Percentiles rank a stretch among this genome's conserved stretches.
Conservation (phyloP, 768 basidiomycete species). For the Boletus edulis region DNA sequence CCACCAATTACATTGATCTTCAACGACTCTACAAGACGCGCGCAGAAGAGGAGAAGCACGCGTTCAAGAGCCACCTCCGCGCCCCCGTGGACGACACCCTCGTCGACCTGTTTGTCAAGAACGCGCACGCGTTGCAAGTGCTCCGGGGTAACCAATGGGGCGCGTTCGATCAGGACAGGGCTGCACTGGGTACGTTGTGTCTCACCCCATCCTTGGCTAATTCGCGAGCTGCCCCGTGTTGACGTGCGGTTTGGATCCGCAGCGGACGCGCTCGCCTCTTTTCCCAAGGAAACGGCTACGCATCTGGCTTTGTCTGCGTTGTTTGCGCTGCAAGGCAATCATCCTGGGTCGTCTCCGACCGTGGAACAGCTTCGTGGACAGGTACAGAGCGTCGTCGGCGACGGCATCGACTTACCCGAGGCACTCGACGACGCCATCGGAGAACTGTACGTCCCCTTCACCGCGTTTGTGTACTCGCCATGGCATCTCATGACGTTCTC, state of each 20-base stretch:
- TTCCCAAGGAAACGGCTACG: constrained; percentile 58
- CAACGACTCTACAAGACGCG: constrained; percentile 82
- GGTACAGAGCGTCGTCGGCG: constrained; percentile 50
- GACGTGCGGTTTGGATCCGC: not conserved
- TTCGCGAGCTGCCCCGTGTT: not conserved
- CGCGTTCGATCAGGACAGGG: constrained; percentile 47
- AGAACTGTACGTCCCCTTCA: constrained; percentile 61
- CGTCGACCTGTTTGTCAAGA: constrained; percentile 76
- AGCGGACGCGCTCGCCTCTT: constrained; percentile 42
- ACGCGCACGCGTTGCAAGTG: constrained; percentile 70
- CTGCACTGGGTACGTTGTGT: constrained; percentile 43
- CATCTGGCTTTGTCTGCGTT: constrained; percentile 77
- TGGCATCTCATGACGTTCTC: not conserved
- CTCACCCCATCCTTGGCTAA: not conserved
- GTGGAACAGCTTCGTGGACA: constrained; percentile 52
- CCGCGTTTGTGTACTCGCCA: not conserved
- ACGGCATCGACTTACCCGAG: constrained; percentile 49
- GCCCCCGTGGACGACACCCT: constrained; percentile 48
- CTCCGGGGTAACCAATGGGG: constrained; percentile 66
- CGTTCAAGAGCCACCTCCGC: constrained; percentile 49
- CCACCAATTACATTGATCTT: constrained; percentile 75
- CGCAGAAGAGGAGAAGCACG: constrained; percentile 64
- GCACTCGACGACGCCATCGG: constrained; percentile 61
- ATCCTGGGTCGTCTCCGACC: constrained; percentile 38
- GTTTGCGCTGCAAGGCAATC: constrained; percentile 27